Percentiles rank a stretch among this genome's conserved stretches.
These are phyloP conservation scores for Metschnikowia aberdeeniae DNA, from an alignment of 805 yeast species.

Conservation along the genomic window DNA sequence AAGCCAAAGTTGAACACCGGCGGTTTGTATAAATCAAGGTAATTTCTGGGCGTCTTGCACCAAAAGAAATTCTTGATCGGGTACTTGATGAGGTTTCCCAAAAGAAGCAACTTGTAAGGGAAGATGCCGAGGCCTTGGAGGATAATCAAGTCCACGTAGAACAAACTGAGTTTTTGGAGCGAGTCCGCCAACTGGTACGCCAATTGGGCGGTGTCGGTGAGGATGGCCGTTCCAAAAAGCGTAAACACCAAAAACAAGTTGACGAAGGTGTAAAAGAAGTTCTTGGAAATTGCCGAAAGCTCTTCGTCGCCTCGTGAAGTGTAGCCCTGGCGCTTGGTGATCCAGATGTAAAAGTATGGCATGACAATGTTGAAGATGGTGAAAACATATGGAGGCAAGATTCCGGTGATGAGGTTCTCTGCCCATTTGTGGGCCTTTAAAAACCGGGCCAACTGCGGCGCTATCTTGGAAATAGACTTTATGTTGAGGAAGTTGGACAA, in stretches of 20 bases:
- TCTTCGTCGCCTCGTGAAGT: slow-evolving; percentile 93
- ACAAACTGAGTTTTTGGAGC: slow-evolving; percentile 70
- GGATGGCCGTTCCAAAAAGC: slow-evolving; percentile 84
- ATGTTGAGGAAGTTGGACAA: slow-evolving; percentile 77
- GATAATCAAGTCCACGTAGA: slow-evolving; percentile 83
- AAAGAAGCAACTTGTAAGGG: slow-evolving; percentile 78
- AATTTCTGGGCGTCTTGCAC: slow-evolving; percentile 82
- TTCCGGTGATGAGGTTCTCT: slow-evolving; percentile 75
- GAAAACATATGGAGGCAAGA: slow-evolving; percentile 87
- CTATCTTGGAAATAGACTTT: slow-evolving; percentile 70
- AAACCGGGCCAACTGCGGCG: slow-evolving; percentile 77
- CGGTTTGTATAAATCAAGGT: slow-evolving; percentile 71
- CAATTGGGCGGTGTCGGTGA: slow-evolving; percentile 84
- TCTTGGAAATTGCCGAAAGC: slow-evolving; percentile 81
- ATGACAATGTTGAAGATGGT: slow-evolving; percentile 76
- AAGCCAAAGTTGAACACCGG: slow-evolving; percentile 91
- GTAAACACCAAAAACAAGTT: slow-evolving; percentile 92
- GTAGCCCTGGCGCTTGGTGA: slow-evolving; percentile 81
- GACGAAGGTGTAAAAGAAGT: slow-evolving; percentile 91
- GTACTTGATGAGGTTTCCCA: slow-evolving; percentile 74
- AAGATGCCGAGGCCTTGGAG: slow-evolving; percentile 84
- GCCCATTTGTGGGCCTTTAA: slow-evolving; percentile 67
- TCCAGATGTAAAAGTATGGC: slow-evolving; percentile 82
- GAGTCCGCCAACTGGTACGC: slow-evolving; percentile 86
- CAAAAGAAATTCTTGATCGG: slow-evolving; percentile 52